Conservation (phyloP, 306 rosid species). For the Acacia crassicarpa region DNA sequence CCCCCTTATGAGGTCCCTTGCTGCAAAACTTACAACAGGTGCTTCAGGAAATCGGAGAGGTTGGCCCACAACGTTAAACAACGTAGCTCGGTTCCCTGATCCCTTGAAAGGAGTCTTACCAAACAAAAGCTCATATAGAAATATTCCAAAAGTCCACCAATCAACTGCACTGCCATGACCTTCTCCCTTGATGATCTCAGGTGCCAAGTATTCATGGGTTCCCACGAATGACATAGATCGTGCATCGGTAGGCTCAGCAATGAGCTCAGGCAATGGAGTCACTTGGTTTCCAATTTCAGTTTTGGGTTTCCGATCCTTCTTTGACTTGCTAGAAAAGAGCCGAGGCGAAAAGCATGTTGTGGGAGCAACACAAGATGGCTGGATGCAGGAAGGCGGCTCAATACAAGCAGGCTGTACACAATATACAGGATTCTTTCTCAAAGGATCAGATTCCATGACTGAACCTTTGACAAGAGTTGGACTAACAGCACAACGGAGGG, state of each 20-base stretch:
- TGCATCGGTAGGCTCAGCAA: constrained; percentile 98
- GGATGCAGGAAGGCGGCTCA: constrained; percentile 94
- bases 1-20: constrained; percentile 89
- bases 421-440: constrained; percentile 68
- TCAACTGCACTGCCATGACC: not conserved
- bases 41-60: constrained; percentile 75
- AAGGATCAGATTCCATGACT: constrained; percentile 63
- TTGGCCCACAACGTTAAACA: not conserved
- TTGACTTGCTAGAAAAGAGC: constrained; percentile 86
- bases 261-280: constrained; percentile 88
- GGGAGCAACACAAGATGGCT: constrained; percentile 95
- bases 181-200: not conserved
- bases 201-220: constrained; percentile 47
- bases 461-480: constrained; percentile 85
- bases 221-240: constrained; percentile 98
- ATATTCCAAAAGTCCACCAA: not conserved
- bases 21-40: constrained; percentile 91
- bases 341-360: constrained; percentile 95
- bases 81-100: not conserved
- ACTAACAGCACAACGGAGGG: constrained; percentile 89
- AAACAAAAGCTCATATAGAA: not conserved
- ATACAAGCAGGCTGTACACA: constrained; percentile 97
- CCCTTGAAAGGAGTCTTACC: not conserved
- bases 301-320: constrained; percentile 83
- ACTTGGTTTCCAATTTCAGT: constrained; percentile 89